Conservation (phyloP, 306 rosid genomes). For the Glycine tomentella region DNA sequence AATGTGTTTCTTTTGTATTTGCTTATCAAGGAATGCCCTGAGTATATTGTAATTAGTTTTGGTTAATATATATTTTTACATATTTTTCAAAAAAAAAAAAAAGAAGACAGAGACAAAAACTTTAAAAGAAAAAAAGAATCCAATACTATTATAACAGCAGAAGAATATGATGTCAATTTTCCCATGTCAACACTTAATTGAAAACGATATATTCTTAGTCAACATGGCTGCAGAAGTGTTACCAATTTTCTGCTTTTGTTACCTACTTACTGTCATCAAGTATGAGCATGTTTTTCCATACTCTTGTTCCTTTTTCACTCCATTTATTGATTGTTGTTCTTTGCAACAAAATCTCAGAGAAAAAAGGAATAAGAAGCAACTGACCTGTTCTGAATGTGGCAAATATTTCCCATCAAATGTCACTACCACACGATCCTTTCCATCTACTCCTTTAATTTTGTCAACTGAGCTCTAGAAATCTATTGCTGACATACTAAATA, state of each 20-base stretch:
- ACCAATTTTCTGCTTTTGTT: constrained; percentile 31
- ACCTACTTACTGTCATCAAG: constrained; percentile 7
- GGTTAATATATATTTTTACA: no score
- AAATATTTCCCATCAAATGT: constrained; percentile 89
- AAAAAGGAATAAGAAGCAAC: constrained; percentile 48
- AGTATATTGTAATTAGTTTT: no score
- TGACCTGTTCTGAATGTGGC: constrained; percentile 85
- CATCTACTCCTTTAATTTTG: constrained; percentile 89
- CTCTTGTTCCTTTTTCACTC: neutral
- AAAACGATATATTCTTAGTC: constrained; percentile 23
- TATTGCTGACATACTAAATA: constrained; percentile 89
- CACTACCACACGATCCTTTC: constrained; percentile 87
- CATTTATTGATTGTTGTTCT: neutral
- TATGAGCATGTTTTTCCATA: neutral
- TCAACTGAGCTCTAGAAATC: constrained; percentile 96
- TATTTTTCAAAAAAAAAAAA: no score
- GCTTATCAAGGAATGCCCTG: no score
- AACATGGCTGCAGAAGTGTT: neutral
- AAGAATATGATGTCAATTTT: constrained; percentile 7
- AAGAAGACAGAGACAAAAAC: neutral
- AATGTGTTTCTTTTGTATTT: no score
- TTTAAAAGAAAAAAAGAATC: neutral
- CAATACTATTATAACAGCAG: neutral
- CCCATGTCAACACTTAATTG: constrained; percentile 1
- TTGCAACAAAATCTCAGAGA: constrained; percentile 1